Evolutionary conservation across 2,329 filamentous ascomycete genomes (phyloP).

Genomic region (Ascochyta koolunga): DNA sequence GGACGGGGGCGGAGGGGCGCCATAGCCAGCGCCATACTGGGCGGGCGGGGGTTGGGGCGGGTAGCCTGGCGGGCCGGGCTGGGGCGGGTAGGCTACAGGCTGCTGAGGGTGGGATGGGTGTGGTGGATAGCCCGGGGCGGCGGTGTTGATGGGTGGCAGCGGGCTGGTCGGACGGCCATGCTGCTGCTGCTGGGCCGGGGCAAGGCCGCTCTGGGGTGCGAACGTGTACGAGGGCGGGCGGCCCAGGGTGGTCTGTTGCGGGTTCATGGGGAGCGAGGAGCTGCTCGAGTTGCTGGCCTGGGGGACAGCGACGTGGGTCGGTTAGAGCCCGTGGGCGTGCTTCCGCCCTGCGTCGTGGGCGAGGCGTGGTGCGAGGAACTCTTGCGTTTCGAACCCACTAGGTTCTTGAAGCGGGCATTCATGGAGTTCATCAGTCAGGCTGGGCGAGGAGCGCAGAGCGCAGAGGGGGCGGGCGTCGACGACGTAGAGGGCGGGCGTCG

Average conservation of each 20-base stretch:
- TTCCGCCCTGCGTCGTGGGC: slow-evolving; percentile 39
- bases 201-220: slow-evolving; percentile 49
- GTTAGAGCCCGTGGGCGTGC: slow-evolving; percentile 46
- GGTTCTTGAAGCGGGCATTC: slow-evolving; percentile 79
- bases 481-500: slow-evolving; percentile 32
- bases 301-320: slow-evolving; percentile 49
- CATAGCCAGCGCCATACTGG: slow-evolving; percentile 38
- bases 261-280: slow-evolving; percentile 60
- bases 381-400: slow-evolving; percentile 83
- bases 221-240: slow-evolving; percentile 70
- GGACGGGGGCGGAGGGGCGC: slow-evolving; percentile 35
- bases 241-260: slow-evolving; percentile 57
- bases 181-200: slow-evolving; percentile 37
- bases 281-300: slow-evolving; percentile 48
- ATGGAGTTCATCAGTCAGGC: slow-evolving; percentile 71
- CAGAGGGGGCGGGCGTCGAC: slow-evolving; percentile 26
- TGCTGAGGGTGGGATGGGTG: slow-evolving; percentile 50
- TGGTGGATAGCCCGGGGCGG: slow-evolving; percentile 53
- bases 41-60: slow-evolving; percentile 30
- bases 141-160: slow-evolving; percentile 63
- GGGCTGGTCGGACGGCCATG: slow-evolving; percentile 59
- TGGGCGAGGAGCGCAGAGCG: slow-evolving; percentile 24
- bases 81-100: slow-evolving; percentile 48
- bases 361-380: slow-evolving; percentile 60
- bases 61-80: slow-evolving; percentile 46